Evolutionary conservation across 371 early-diverging fungal genomes (phyloP).

Genomic region (Parasitella parasitica): DNA sequence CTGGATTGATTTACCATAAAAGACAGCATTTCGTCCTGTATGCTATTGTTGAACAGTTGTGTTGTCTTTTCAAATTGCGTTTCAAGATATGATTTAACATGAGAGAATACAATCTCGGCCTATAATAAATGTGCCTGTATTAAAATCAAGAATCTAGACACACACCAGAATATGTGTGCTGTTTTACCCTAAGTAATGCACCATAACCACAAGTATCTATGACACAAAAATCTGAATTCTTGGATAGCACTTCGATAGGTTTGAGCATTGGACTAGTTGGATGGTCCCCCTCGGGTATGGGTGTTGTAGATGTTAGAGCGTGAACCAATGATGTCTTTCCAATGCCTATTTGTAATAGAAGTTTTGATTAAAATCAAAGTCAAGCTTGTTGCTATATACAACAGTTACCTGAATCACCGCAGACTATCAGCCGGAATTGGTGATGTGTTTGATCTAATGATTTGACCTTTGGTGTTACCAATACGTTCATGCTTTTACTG

Average conservation of each 20-base stretch:
- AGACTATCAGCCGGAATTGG: slow-evolving; percentile 51
- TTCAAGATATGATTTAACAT: slow-evolving; percentile 36
- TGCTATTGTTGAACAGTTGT: slow-evolving; percentile 24
- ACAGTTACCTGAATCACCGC: slow-evolving; percentile 56
- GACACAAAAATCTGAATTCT: slow-evolving; percentile 40
- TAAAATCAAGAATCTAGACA: not conserved
- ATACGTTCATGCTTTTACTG: not conserved
- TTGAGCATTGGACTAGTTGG: not conserved
- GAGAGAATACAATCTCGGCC: slow-evolving; percentile 33
- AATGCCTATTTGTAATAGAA: slow-evolving; percentile 26
- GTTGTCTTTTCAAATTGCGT: slow-evolving; percentile 38
- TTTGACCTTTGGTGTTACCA: slow-evolving; percentile 10
- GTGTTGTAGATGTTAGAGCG: slow-evolving; percentile 32
- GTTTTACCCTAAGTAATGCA: slow-evolving; percentile 45
- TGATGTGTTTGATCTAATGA: not conserved
- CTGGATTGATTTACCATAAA: slow-evolving; percentile 10
- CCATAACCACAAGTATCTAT: slow-evolving; percentile 67
- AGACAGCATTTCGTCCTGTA: slow-evolving; percentile 16
- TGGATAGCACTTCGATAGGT: slow-evolving; percentile 7
- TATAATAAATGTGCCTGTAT: slow-evolving; percentile 6
- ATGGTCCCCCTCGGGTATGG: slow-evolving; percentile 11
- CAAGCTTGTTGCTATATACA: not conserved
- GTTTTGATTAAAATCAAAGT: not conserved
- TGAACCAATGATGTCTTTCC: slow-evolving; percentile 55
- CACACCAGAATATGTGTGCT: slow-evolving; percentile 14